Evolutionary conservation across 1,139 yeast species (phyloP).

Genomic region (Pichia sp.): DNA sequence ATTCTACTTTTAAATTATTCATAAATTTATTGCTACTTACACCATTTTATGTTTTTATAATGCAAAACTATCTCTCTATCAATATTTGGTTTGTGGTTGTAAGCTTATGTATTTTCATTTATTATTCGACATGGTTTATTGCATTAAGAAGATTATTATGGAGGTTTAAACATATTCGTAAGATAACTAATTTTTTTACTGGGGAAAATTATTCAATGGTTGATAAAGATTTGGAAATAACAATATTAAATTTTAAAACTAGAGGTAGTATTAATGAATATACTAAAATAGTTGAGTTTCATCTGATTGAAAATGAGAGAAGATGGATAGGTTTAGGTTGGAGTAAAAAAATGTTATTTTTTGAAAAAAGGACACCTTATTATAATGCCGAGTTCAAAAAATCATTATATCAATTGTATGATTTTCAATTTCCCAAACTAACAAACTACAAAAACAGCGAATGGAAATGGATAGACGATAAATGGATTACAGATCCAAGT

Average conservation of each 20-base stretch:
- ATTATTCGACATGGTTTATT: conserved; percentile 49
- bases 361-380: conserved; percentile 41
- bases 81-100: conserved; percentile 32
- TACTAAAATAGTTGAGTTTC: conserved; percentile 42
- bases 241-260: conserved; percentile 7
- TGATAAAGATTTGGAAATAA: conserved; percentile 18
- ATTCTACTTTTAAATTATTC: neutral
- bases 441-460: conserved; percentile 9
- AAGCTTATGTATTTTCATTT: conserved; percentile 41
- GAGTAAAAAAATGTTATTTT: conserved; percentile 45
- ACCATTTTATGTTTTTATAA: conserved; percentile 41
- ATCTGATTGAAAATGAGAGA: conserved; percentile 51
- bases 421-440: conserved; percentile 41
- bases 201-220: conserved; percentile 34
- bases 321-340: conserved; percentile 61
- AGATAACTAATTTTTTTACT: conserved; percentile 34
- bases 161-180: conserved; percentile 46
- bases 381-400: conserved; percentile 40
- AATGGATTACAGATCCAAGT: conserved; percentile 40
- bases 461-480: conserved; percentile 42
- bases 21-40: conserved; percentile 31
- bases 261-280: conserved; percentile 25
- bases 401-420: conserved; percentile 31
- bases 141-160: conserved; percentile 46
- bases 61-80: conserved; percentile 35